Evolutionary conservation across 129 eudicot species (phyloP).

Genomic region (Tagetes erecta): DNA sequence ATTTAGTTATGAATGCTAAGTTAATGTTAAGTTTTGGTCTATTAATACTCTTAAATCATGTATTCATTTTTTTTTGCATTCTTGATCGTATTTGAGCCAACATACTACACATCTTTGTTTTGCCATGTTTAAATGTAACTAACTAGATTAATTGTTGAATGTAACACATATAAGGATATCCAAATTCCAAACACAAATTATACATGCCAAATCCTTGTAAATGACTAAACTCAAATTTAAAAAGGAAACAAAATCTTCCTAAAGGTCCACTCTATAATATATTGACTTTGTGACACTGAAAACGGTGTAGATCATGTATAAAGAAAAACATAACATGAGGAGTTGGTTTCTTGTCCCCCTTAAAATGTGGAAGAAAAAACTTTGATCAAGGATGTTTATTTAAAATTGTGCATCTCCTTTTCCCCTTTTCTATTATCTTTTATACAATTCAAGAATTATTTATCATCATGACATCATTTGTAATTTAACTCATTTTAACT

Average conservation of each 20-base stretch:
- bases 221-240: not conserved
- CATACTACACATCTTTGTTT: no score
- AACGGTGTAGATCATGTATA: slow-evolving; percentile 21
- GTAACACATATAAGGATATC: no score
- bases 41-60: no score
- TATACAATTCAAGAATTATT: not conserved
- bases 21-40: no score
- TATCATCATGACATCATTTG: slow-evolving; percentile 35
- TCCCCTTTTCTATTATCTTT: not conserved
- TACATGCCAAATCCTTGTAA: no score
- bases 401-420: not conserved
- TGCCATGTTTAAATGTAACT: no score
- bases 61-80: no score
- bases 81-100: no score
- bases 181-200: no score
- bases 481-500: slow-evolving; percentile 23
- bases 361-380: slow-evolving; percentile 14
- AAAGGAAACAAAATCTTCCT: not conserved
- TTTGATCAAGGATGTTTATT: slow-evolving; percentile 16
- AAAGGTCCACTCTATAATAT: slow-evolving; percentile 17
- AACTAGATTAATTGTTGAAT: no score
- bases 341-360: slow-evolving; percentile 35
- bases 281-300: slow-evolving; percentile 34
- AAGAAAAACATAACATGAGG: slow-evolving; percentile 20
- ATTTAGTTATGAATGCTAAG: no score